phyloP scores from a whole-genome alignment of 2,329 filamentous ascomycete genomes.

The Fonsecaea erecta region DNA sequence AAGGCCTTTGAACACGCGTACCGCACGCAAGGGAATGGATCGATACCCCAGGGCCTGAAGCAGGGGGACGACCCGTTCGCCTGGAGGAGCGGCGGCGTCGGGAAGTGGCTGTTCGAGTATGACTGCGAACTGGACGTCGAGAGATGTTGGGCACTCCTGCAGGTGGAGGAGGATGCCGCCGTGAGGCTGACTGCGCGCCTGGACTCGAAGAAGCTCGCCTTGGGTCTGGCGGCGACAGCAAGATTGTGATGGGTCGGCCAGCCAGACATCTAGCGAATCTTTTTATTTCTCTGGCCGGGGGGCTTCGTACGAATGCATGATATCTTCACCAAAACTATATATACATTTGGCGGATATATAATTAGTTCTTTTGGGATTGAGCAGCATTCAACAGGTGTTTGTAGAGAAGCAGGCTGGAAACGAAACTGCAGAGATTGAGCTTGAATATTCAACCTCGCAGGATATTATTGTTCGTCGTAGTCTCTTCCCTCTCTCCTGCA shows the following conservation, averaged over 20 bases:
- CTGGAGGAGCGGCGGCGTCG: conserved; percentile 25
- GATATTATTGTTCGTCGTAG: background rate
- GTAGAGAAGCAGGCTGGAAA: background rate
- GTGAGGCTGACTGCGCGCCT: background rate
- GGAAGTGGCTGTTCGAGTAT: conserved; percentile 25
- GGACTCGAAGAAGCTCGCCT: conserved; percentile 1
- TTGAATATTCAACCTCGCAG: background rate
- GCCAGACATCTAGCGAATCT: background rate
- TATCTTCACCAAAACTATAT: background rate
- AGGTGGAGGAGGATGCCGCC: background rate
- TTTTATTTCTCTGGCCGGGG: no score
- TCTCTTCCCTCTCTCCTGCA: background rate
- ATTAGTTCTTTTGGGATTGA: background rate
- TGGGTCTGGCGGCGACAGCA: background rate
- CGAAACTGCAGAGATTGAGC: background rate
- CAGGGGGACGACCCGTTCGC: conserved; percentile 23
- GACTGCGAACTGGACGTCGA: conserved; percentile 13
- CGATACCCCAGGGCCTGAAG: conserved; percentile 2
- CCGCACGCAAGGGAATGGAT: conserved; percentile 14
- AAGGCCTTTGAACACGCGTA: conserved; percentile 14
- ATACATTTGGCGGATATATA: background rate
- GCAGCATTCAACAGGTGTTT: background rate
- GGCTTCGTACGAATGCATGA: background rate
- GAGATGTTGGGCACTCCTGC: conserved; percentile 14
- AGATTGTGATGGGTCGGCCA: background rate